These are phyloP conservation scores for Mimosa bimucronata DNA, from an alignment of 306 rosid species.

Conservation along the genomic window DNA sequence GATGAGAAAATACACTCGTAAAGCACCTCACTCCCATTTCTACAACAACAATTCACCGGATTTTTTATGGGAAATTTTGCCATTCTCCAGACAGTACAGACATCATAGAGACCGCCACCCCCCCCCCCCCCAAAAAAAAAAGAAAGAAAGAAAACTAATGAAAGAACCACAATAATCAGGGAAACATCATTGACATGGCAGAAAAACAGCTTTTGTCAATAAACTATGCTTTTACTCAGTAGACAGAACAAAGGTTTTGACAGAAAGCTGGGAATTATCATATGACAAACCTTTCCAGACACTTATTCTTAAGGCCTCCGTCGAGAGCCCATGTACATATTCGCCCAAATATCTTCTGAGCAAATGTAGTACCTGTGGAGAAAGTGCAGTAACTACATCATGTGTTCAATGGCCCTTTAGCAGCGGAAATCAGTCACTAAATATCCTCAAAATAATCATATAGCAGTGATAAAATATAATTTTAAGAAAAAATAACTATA, in stretches of 20 bases:
- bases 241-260: not conserved
- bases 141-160: not conserved
- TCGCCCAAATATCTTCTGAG: constrained; percentile 93
- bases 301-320: constrained; percentile 91
- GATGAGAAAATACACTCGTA: constrained; percentile 11
- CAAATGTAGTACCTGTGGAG: constrained; percentile 81
- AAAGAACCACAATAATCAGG: not conserved
- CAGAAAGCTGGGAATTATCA: constrained; percentile 35
- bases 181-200: not conserved
- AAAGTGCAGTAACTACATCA: constrained; percentile 28
- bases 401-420: not conserved
- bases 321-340: constrained; percentile 95
- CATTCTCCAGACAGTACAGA: constrained; percentile 6
- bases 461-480: not conserved
- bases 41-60: constrained; percentile 1
- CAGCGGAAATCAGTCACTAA: not conserved
- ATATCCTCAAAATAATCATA: not conserved
- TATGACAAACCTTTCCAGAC: constrained; percentile 91
- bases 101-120: not conserved
- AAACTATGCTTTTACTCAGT: constrained; percentile 19
- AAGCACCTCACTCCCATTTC: constrained; percentile 25
- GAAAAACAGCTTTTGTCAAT: not conserved
- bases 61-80: not conserved
- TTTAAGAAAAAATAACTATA: not conserved
- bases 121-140: not conserved